phyloP scores from a whole-genome alignment of 331 rosid genomes.

The Quercus lobata region DNA sequence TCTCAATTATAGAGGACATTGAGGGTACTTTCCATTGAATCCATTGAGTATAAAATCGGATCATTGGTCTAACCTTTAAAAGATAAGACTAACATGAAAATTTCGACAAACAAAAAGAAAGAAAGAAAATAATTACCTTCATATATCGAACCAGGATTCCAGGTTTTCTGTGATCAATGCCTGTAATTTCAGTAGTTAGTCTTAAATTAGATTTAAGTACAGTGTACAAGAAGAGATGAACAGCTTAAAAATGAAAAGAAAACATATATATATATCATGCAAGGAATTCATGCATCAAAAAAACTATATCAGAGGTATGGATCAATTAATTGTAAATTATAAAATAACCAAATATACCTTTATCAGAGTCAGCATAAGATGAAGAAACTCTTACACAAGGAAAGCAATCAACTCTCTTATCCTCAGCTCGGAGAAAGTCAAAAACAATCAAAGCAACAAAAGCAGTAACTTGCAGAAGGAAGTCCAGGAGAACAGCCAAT shows the following conservation, averaged over 20 bases:
- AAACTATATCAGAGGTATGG: neutral
- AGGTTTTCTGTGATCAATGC: slow-evolving; percentile 53
- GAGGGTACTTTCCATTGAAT: neutral
- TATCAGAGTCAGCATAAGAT: slow-evolving; percentile 48
- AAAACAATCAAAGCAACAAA: slow-evolving; percentile 91
- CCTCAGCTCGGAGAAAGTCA: slow-evolving; percentile 78
- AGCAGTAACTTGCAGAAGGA: slow-evolving; percentile 95
- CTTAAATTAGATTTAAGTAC: slow-evolving; percentile 24
- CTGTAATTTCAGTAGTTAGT: slow-evolving; percentile 40
- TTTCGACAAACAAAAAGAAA: neutral
- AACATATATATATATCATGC: neutral
- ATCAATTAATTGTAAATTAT: neutral
- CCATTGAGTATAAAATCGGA: no score
- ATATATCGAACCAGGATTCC: slow-evolving; percentile 84
- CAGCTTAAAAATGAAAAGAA: neutral
- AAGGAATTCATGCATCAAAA: neutral
- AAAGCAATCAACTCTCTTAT: slow-evolving; percentile 91
- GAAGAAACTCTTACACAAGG: slow-evolving; percentile 74
- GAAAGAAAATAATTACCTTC: slow-evolving; percentile 58
- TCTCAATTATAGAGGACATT: neutral
- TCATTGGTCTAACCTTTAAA: no score
- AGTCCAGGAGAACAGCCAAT: slow-evolving; percentile 90
- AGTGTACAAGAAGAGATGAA: neutral
- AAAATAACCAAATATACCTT: slow-evolving; percentile 47
- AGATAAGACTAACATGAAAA: neutral